Evolutionary conservation across 176 grass and related monocot species (phyloP), one percentile per base, ranked within the genome.

Genomic region (Oryza longistaminata): DNA sequence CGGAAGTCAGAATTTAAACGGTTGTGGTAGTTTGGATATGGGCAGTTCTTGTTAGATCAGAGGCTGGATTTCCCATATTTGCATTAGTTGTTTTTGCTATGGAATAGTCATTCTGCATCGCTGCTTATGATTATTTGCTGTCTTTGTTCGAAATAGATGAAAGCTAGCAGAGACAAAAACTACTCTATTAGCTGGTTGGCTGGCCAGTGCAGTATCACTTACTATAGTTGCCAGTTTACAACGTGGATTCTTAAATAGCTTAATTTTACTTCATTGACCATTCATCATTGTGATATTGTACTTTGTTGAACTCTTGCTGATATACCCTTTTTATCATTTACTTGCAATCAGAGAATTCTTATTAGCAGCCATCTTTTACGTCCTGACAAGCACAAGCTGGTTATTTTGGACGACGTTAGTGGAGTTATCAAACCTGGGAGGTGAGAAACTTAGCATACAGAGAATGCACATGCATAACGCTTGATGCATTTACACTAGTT

Each of bases 401-500:
- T 64, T 67, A 92, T 95, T 90, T 82, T 95, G 74, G 90, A 95
- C 71, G 70, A 81, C 55, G 79, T 88, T 50, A 92, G 85, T 29
- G 90, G 93, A 21, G 29, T 86, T 70, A 31, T 95, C 16, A 86
- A 86, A 80, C 90, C 90, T 62, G 93, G 88, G 74, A 94, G 93
- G 93, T 94, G 72, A 92, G 87, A 33, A 61, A 33, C 12, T 71
- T 67, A 85, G n/a, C 17, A 64, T 10, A 53, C 10, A 55, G 10
- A 7, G 39, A 16, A 55, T 17, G 52, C 17, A 21, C 19, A 15
- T 4, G 17, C 52, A 29, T 48, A 33, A 33, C 7, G 71, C 22
- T 70, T 64, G 8, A 37, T 53, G 11, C 58, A 49, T 48, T 5
- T 31, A 4, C n/a, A 33, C 64, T 17, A 6, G 4, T 26, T 34